phyloP scores from a whole-genome alignment of 352 stramenopile genomes.

The Pythium oligandrum region DNA sequence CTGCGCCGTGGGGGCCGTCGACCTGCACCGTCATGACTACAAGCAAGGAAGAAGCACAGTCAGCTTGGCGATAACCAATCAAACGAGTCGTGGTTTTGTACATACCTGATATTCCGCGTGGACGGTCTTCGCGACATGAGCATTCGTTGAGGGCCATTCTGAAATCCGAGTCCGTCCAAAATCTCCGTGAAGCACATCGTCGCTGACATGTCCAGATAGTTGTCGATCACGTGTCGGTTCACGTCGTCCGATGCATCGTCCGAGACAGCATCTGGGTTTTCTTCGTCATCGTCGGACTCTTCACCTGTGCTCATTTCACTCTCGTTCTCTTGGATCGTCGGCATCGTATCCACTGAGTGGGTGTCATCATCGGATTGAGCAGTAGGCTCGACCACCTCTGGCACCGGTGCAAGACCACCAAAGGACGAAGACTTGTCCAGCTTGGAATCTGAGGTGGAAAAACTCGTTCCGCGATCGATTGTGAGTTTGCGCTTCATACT shows the following conservation, averaged over 20 bases:
- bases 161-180: slow-evolving; percentile 52
- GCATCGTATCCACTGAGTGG: slow-evolving; percentile 14
- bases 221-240: slow-evolving; percentile 78
- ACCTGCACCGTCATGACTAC: slow-evolving; percentile 4
- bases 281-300: slow-evolving; percentile 35
- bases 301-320: slow-evolving; percentile 31
- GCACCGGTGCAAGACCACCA: slow-evolving; percentile 12
- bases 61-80: too few species aligned
- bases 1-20: slow-evolving; percentile 31
- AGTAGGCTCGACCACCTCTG: slow-evolving; percentile 20
- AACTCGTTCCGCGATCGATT: slow-evolving; percentile 61
- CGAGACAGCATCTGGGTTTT: slow-evolving; percentile 14
- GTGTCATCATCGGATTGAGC: slow-evolving; percentile 9
- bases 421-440: slow-evolving; percentile 13
- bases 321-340: slow-evolving; percentile 31
- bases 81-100: not conserved
- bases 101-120: slow-evolving; percentile 26
- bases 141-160: slow-evolving; percentile 38
- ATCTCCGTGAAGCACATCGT: slow-evolving; percentile 70
- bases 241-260: slow-evolving; percentile 34
- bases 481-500: slow-evolving; percentile 50
- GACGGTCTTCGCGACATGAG: slow-evolving; percentile 56
- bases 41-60: slow-evolving; percentile 7
- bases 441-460: slow-evolving; percentile 33
- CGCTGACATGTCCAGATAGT: slow-evolving; percentile 82